These are phyloP conservation scores for Prunus fruticosa DNA, from an alignment of 306 rosid genomes.

Conservation along the genomic window DNA sequence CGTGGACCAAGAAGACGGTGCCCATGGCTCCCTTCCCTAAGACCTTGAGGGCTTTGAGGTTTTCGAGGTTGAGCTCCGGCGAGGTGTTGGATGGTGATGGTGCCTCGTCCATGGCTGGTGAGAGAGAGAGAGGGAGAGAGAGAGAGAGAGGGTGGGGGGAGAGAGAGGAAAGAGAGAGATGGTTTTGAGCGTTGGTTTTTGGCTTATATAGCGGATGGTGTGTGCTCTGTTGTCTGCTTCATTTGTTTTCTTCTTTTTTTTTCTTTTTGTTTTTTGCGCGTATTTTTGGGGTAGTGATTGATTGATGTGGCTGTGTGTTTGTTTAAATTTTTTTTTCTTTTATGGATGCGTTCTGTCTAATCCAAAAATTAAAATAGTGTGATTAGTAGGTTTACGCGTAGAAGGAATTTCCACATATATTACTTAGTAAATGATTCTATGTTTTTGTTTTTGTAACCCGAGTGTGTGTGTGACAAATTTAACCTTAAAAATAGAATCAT, in stretches of 20 bases:
- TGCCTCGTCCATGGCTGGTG: conserved; percentile 28
- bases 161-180: not conserved
- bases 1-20: conserved; percentile 76
- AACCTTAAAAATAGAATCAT: too few relatives aligned
- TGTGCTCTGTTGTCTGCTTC: not conserved
- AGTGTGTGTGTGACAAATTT: too few relatives aligned
- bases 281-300: not conserved
- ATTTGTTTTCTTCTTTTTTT: not conserved
- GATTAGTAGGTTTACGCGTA: not conserved
- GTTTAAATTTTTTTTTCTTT: not conserved
- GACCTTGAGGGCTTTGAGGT: conserved; percentile 57
- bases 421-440: not conserved
- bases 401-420: not conserved
- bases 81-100: conserved; percentile 24
- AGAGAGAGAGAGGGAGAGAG: too few relatives aligned
- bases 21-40: conserved; percentile 97
- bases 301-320: not conserved
- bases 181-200: conserved; percentile 17
- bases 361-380: not conserved
- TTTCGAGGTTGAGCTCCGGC: conserved; percentile 52
- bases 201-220: conserved; percentile 18
- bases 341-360: not conserved
- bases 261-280: not conserved
- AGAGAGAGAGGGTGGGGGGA: not conserved
- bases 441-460: not conserved